These are phyloP conservation scores for Auxenochlorella pyrenoidosa DNA, from an alignment of 139 green algal species.

Conservation along the genomic window DNA sequence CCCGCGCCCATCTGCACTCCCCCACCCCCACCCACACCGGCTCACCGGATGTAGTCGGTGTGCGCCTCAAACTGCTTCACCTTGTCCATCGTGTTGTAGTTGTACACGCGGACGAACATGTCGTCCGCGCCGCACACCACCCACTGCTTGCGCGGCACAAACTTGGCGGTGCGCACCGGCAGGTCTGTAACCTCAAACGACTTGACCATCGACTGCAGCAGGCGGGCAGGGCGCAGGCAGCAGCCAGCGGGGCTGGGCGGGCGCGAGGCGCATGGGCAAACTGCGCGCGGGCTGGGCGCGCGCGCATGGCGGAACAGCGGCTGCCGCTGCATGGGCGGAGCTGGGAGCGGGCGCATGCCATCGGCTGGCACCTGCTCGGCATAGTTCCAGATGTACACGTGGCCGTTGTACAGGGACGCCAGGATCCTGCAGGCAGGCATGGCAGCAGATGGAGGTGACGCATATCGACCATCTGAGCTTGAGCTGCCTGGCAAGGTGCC, in stretches of 20 bases:
- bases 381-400: constrained; percentile 98
- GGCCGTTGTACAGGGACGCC: constrained; percentile 97
- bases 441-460: no score
- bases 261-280: no score
- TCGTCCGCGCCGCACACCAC: constrained; percentile 95
- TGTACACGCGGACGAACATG: constrained; percentile 99
- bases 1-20: no score
- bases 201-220: constrained; percentile 91
- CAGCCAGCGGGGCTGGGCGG: background rate
- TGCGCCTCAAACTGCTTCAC: constrained; percentile 98
- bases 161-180: constrained; percentile 96
- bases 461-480: no score
- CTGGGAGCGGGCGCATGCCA: background rate
- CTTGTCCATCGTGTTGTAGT: constrained; percentile 97
- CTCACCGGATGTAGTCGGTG: constrained; percentile 96
- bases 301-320: no score
- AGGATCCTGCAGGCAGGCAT: constrained; percentile 80
- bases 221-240: background rate
- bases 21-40: background rate
- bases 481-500: no score
- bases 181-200: constrained; percentile 98
- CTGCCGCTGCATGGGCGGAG: no score
- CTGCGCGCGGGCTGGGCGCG: no score
- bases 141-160: constrained; percentile 98
- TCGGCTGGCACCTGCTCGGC: constrained; percentile 63